Evolutionary conservation across 345 rosid species (phyloP).

Genomic region (Populus euphratica): DNA sequence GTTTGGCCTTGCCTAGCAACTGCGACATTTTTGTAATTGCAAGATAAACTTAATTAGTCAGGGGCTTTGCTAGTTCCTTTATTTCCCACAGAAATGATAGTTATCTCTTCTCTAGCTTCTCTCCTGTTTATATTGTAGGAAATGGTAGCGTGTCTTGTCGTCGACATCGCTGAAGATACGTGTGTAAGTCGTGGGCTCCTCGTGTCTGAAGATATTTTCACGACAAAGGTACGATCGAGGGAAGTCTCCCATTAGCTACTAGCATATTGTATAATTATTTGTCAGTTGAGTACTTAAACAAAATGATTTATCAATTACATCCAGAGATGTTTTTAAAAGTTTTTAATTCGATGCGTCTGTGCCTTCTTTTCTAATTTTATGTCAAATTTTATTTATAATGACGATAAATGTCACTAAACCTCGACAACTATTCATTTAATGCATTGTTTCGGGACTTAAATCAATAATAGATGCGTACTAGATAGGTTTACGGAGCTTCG

Average conservation of each 20-base stretch:
- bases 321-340: neutral
- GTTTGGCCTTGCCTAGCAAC: slow-evolving; percentile 53
- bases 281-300: neutral
- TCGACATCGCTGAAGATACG: neutral
- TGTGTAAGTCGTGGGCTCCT: neutral
- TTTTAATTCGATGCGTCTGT: neutral
- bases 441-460: neutral
- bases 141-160: neutral
- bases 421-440: neutral
- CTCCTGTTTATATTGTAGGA: neutral
- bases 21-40: neutral
- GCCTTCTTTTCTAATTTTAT: neutral
- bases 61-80: neutral
- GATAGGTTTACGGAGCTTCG: too few species aligned
- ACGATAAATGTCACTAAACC: too few species aligned
- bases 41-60: neutral
- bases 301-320: neutral
- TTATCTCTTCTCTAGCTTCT: neutral
- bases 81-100: neutral
- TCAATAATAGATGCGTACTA: too few species aligned
- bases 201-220: slow-evolving; percentile 6
- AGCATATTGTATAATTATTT: neutral
- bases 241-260: too few species aligned
- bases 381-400: neutral
- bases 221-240: too few species aligned